Base-by-base conservation (phyloP, 2,329 filamentous ascomycete species). In the Ophiostoma quercus region DNA sequence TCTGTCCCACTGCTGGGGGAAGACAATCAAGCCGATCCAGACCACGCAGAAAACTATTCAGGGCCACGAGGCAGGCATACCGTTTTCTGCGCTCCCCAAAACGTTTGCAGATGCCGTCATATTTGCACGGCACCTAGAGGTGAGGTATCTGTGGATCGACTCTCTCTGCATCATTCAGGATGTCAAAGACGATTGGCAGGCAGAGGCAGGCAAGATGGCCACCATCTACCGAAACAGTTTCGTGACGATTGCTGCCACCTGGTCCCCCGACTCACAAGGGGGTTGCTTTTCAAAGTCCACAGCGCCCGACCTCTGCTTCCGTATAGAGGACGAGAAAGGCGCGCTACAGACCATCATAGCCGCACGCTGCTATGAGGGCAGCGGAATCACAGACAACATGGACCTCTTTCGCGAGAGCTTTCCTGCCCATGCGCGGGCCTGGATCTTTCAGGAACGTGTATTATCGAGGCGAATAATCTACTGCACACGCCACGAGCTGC, bases 161-260 rank as follows among this genome's bases (percentile, higher is more conserved):
- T 57, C 51, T 57, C n/a, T 57, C 51, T 57, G 51, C 51, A 57
- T 57, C n/a, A 25, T 57, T 22, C 51, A 57, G 51, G 11, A 57
- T 12, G 25, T 12, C 9, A 12, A 25, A 3, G n/a, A 11, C 2
- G 51, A 57, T 8, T 57, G 51, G 51, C 51, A 25, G 11, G n/a
- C 51, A 25, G 51, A 57, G 51, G 51, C 51, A 25, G 51, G 51
- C 7, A 57, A 57, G n/a, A 25, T 57, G 51, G 51, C 51, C 9
- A 16, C 51, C n/a, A 25, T 25, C 8, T 57, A 57, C n/a, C 51
- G 51, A 8, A 57, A 57, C 51, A 57, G 51, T 7, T 57, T 57
- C n/a, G 51, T n/a, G 11, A 57, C 51, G 6, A 57, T 57, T 25
- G 51, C 51, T 57, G 51, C 51, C n/a, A 25, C 16, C n/a, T 57